Evolutionary conservation across 1,284 basidiomycete species (phyloP).

Genomic region (Ustilago lituana): DNA sequence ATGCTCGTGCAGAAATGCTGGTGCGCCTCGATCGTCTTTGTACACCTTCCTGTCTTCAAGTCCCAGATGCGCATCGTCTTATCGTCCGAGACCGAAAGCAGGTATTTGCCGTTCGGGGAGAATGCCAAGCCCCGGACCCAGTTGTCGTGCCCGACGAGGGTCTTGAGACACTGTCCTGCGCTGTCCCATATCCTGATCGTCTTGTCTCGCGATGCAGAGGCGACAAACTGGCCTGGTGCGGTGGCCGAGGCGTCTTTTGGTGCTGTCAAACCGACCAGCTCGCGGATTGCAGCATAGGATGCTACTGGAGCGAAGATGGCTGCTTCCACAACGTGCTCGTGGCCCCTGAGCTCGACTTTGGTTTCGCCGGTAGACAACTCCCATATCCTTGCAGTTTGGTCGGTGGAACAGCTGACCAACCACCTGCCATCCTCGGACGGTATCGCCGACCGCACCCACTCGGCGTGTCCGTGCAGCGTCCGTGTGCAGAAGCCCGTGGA

Average conservation of each 20-base stretch:
- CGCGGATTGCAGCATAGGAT: constrained; percentile 79
- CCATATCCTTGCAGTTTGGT: constrained; percentile 85
- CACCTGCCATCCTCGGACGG: constrained; percentile 81
- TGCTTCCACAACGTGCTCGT: constrained; percentile 86
- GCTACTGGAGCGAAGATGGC: constrained; percentile 81
- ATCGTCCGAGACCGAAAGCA: constrained; percentile 88
- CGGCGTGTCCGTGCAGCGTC: constrained; percentile 71
- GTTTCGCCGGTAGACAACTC: constrained; percentile 79
- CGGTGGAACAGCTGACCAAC: constrained; percentile 82
- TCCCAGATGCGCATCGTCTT: constrained; percentile 91
- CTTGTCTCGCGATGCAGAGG: constrained; percentile 87
- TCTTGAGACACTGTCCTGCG: constrained; percentile 78
- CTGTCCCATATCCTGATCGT: constrained; percentile 87
- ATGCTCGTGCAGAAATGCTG: constrained; percentile 76
- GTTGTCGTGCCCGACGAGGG: constrained; percentile 69
- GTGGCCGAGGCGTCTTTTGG: constrained; percentile 67
- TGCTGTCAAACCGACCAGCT: constrained; percentile 76
- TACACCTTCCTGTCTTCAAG: constrained; percentile 79
- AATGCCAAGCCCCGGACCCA: constrained; percentile 62
- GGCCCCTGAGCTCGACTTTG: constrained; percentile 84
- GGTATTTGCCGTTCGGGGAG: constrained; percentile 75
- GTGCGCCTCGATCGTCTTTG: constrained; percentile 85
- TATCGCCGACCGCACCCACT: constrained; percentile 77
- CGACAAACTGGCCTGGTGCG: constrained; percentile 73
- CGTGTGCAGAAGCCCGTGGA: constrained; percentile 73